Evolutionary conservation across 1,139 yeast genomes (phyloP), one percentile per base, ranked within the genome.

Genomic region (Lodderomyces margitis): DNA sequence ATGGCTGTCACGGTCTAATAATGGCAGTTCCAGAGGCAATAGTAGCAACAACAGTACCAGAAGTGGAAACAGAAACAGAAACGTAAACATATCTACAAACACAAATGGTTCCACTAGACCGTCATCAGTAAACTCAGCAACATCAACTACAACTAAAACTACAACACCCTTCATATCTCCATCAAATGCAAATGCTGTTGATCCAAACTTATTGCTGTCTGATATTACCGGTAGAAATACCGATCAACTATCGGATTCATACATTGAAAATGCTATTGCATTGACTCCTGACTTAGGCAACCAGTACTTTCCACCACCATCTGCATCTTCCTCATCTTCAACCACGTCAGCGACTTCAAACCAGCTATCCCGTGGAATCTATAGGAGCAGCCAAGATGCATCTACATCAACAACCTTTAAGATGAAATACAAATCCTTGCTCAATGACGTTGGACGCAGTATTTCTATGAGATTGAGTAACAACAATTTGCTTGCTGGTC

Each of bases 381-480:
- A 36, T 20, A 5, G 10, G 5, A 39, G 28, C 6, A 24, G n/a
- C 14, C 27, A 33, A 33, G 32, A 28, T 14, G 19, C n/a, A 8
- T 28, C 32, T 8, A 28, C 32, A 10, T 33, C 44, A 9, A 31
- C 23, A 2, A 40, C 43, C 11, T 54, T 70, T 47, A 68, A 67
- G 47, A 70, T 71, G 75, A 71, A 70, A 50, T 72, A 72, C 46
- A 70, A 64, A 50, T 65, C 71, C 9, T 51, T 72, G 37, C 55
- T 72, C 12, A 61, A 68, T 38, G 78, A 72, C 51, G 76, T 71
- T 6, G 57, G 69, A 37, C 51, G 70, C 24, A 36, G 55, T 6
- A 38, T 60, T 8, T 54, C 61, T 5, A 44, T 58, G 40, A 49
- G 59, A 33, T 45, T 60, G 9, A 55, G 59, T 40, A 56, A 48